Percentiles rank a stretch among this genome's conserved stretches.
Conservation (phyloP, 2,329 filamentous ascomycete genomes). For the Fusarium cicatricum region DNA sequence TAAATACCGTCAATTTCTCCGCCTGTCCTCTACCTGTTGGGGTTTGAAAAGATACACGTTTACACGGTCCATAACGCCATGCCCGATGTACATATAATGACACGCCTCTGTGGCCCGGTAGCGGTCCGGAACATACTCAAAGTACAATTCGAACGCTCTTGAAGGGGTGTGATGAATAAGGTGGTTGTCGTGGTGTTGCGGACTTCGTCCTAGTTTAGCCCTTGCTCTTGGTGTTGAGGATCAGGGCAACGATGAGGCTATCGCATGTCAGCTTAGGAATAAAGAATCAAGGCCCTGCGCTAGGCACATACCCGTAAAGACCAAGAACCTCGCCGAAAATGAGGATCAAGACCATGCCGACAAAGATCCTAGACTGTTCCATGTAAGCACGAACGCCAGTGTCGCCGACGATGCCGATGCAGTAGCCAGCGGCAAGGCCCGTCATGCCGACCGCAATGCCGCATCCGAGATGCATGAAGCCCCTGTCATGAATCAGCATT, state of each 20-base stretch:
- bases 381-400: constrained; percentile 94
- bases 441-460: constrained; percentile 92
- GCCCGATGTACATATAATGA: constrained; percentile 49
- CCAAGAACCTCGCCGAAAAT: constrained; percentile 99
- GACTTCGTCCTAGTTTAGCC: constrained; percentile 51
- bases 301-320: constrained; percentile 81
- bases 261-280: constrained; percentile 7
- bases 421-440: constrained; percentile 93
- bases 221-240: constrained; percentile 88
- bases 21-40: constrained; percentile 39
- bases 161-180: constrained; percentile 5
- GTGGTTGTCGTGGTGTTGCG: background rate
- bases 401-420: constrained; percentile 95
- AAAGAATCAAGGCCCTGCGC: background rate
- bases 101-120: constrained; percentile 38
- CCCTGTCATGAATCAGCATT: constrained; percentile 57
- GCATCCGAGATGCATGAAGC: constrained; percentile 92
- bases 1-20: constrained; percentile 38
- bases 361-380: constrained; percentile 94
- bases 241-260: constrained; percentile 90
- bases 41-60: constrained; percentile 41
- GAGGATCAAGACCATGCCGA: constrained; percentile 97
- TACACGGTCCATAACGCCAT: constrained; percentile 52
- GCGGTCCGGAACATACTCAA: constrained; percentile 23
- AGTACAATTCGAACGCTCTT: constrained; percentile 20